Evolutionary conservation across 306 rosid genomes (phyloP), one percentile per base, ranked within the genome.

Genomic region (Glycyrrhiza uralensis): DNA sequence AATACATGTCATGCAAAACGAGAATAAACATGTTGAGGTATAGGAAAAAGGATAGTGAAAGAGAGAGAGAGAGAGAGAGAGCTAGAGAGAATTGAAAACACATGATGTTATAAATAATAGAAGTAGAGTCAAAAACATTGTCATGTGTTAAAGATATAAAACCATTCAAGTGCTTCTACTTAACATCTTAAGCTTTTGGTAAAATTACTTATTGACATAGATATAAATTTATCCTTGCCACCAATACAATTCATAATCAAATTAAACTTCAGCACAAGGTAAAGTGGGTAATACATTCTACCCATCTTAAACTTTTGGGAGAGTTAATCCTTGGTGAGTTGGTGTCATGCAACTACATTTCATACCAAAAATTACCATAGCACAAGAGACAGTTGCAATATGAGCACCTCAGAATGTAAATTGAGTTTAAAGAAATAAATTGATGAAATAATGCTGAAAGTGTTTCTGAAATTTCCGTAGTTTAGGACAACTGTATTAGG

Each of bases 321-420:
- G 38, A 38, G 46, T 36, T 23, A 39, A 49, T 38, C 76, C 56
- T 56, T 46, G 13, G 42, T 38, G n/a, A 70, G 46, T 56, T 46
- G 13, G 42, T 38, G n/a, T 55, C 41, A 24, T 15, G 11, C 42
- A 61, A 70, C 55, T 10, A 6, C 1, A 5, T 45, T 59, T 49
- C 44, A 12, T 7, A 49, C 30, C 11, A 51, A 23, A 26, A 61
- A 26, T 30, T 17, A 60, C 44, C 23, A 30, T 46, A 39, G 19
- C 33, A 29, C 33, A 57, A 66, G 77, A 52, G 64, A 30, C 41
- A 46, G 32, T 73, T 74, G 50, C 74, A 54, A 73, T 60, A 72
- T 23, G 56, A 47, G 32, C 14, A 36, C 49, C 66, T 58, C 66
- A 39, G 30, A 60, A 38, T 46, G 28, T 45, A 55, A 42, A 52